Evolutionary conservation across 2,329 filamentous ascomycete species (phyloP), one percentile per base, ranked within the genome.

Genomic region (Alternaria sp.): DNA sequence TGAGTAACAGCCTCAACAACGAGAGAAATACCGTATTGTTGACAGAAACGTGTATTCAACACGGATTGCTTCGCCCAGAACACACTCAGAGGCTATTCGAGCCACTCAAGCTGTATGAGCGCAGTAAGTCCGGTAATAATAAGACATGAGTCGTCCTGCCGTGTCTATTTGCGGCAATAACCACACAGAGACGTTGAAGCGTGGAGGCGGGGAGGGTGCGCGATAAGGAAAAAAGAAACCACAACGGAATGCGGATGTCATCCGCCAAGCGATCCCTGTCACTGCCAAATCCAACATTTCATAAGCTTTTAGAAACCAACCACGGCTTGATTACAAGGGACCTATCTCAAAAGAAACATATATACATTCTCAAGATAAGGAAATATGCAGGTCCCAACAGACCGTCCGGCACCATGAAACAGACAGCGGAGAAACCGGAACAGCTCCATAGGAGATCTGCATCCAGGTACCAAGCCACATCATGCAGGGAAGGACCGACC

Each of bases 381-480:
- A n/a, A 46, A 49, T 25, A 61, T 57, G 45, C 30, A 43, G 17
- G 19, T 57, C 36, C n/a, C 50, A 51, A 49, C 17, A 36, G 6
- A 25, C 17, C n/a, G 17, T 25, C 15, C 36, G n/a, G 36, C 36
- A 40, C 44, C 25, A 36, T 19, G 28, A 49, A 19, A 32, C 36
- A 6, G 19, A 44, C 43, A 40, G 25, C 52, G 23, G 26, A 54
- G 26, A 49, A 61, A 32, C 57, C 25, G 40, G 52, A 56, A 21
- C 58, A 57, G 49, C 54, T 17, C 46, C 23, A 52, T 51, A 54
- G 30, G 36, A 61, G 28, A 61, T 54, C 23, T 60, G 30, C 30
- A 21, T 44, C 36, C 11, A 46, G 45, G 36, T 32, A 57, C 26
- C 21, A 36, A 36, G 45, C 46, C 54, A 46, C 11, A 28, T 46